These are phyloP conservation scores for Leccinellum albellum DNA, from an alignment of 768 basidiomycete genomes.

Conservation along the genomic window DNA sequence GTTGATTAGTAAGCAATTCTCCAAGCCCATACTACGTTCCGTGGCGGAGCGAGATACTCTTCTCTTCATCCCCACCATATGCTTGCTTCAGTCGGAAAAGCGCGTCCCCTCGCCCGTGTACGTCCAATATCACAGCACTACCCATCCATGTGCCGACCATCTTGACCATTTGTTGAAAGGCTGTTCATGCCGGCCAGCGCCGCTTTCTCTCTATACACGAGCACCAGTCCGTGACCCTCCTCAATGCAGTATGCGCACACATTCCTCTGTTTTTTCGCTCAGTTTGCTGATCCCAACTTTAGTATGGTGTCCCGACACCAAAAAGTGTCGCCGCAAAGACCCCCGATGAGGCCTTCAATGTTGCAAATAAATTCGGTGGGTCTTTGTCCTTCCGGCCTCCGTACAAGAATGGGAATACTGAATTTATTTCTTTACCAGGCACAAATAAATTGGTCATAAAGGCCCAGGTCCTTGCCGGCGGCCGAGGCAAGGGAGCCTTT, in stretches of 20 bases:
- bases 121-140: slow-evolving; percentile 6
- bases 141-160: not conserved
- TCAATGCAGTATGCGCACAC: slow-evolving; percentile 72
- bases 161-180: slow-evolving; percentile 33
- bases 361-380: slow-evolving; percentile 85
- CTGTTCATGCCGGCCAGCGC: slow-evolving; percentile 75
- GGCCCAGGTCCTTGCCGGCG: slow-evolving; percentile 97
- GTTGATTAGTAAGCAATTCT: slow-evolving; percentile 40
- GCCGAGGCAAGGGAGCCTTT: slow-evolving; percentile 96
- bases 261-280: not conserved
- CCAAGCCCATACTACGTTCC: slow-evolving; percentile 15
- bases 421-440: slow-evolving; percentile 40
- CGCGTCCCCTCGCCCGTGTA: slow-evolving; percentile 62
- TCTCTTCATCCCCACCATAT: slow-evolving; percentile 39
- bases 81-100: slow-evolving; percentile 66
- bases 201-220: slow-evolving; percentile 96
- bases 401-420: not conserved
- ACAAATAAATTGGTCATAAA: slow-evolving; percentile 87
- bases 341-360: slow-evolving; percentile 83
- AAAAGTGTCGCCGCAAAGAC: slow-evolving; percentile 85
- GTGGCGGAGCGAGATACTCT: not conserved
- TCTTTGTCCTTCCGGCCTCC: slow-evolving; percentile 2
- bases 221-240: slow-evolving; percentile 91
- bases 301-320: slow-evolving; percentile 97
- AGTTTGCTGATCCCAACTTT: slow-evolving; percentile 1